Conservation (phyloP, 345 rosid genomes). For the Citrus sinensis region DNA sequence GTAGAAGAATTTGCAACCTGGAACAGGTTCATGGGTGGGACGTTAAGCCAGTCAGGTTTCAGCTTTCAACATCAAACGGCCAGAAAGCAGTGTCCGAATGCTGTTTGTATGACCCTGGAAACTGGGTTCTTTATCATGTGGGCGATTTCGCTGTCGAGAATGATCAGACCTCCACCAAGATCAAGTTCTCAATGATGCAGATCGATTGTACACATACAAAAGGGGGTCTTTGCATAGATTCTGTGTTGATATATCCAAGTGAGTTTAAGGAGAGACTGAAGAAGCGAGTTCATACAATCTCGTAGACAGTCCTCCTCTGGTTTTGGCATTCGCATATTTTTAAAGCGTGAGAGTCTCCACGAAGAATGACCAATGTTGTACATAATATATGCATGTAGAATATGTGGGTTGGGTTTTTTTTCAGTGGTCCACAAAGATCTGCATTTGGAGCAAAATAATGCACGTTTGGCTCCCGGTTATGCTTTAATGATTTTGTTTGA, state of each 20-base stretch:
- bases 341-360: too few relatives aligned
- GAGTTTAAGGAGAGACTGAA: constrained; percentile 37
- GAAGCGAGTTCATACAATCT: neutral
- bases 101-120: constrained; percentile 49
- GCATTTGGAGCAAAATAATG: constrained; percentile 1
- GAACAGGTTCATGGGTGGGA: constrained; percentile 94
- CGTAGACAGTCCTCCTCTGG: too few relatives aligned
- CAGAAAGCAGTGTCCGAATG: constrained; percentile 56
- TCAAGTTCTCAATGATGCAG: constrained; percentile 84
- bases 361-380: neutral
- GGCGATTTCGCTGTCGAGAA: constrained; percentile 70
- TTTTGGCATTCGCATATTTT: too few relatives aligned
- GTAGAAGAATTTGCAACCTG: constrained; percentile 54
- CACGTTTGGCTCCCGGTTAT: neutral
- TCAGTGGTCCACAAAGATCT: constrained; percentile 5
- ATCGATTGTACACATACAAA: constrained; percentile 96
- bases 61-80: constrained; percentile 70
- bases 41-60: constrained; percentile 70
- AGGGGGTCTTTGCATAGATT: constrained; percentile 90
- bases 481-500: neutral
- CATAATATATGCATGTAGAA: neutral
- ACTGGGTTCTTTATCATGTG: constrained; percentile 67
- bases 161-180: constrained; percentile 29
- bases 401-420: constrained; percentile 4
- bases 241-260: constrained; percentile 61